Conservation (phyloP, 163 green algal species). For the Scenedesmus sp. region DNA sequence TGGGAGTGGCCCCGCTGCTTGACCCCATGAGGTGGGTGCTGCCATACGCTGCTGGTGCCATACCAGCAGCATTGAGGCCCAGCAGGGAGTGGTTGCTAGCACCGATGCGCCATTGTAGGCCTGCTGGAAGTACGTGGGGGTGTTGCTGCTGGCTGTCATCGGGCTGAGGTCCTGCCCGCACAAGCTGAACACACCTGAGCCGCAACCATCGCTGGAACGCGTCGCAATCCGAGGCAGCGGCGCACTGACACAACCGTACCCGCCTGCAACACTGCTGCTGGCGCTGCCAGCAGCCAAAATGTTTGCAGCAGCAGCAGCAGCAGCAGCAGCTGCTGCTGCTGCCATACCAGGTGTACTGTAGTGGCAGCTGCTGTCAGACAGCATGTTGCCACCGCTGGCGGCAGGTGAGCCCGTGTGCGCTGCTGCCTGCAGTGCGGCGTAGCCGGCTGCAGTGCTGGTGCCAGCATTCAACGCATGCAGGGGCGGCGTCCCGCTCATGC, state of each 20-base stretch:
- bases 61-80: background rate
- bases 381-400: background rate
- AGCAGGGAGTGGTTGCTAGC: background rate
- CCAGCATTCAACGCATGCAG: background rate
- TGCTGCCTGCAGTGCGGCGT: background rate
- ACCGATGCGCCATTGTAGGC: background rate
- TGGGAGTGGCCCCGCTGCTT: background rate
- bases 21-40: background rate
- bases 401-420: background rate
- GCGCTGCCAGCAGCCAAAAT: no score
- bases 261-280: background rate
- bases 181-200: background rate
- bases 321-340: background rate
- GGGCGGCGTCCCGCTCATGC: background rate
- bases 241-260: background rate
- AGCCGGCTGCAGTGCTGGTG: background rate
- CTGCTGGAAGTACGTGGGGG: conserved; percentile 4
- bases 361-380: background rate
- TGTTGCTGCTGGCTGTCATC: background rate
- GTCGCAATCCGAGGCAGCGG: background rate
- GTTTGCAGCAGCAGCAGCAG: no score
- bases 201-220: background rate
- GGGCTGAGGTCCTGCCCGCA: background rate
- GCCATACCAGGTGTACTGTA: background rate
- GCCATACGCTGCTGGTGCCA: background rate